Base-by-base conservation (phyloP, 1,139 yeast genomes). In the Citeromyces siamensis region DNA sequence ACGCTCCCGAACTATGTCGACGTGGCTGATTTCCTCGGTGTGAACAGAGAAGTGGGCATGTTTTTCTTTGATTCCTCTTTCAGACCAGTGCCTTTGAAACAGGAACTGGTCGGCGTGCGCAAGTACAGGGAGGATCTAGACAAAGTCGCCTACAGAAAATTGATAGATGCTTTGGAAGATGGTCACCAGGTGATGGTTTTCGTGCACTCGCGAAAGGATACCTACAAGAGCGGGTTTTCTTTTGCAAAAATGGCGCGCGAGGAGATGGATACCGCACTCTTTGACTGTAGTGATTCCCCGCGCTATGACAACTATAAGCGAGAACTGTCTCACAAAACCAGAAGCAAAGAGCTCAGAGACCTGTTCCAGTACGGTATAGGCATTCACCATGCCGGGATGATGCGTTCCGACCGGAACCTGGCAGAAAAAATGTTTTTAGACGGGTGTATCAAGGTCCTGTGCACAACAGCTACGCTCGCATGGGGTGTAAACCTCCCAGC, bases 401-500 rank as follows among this genome's bases (percentile, higher is more conserved):
- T 85, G 32, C 67, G 98, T 44, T 64, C 90, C 1, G 99, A 93
- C 51, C 71, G 99, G 51, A 90, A 88, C 48, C 56, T 86, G 42
- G 80, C 94, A 0, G 98, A 93, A 51, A 80, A 76, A 51, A 72
- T 90, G 78, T 93, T 93, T 53, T 68, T 77, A 37, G 65, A 67
- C 23, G 98, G 98, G 27, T 82, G 90, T 1, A 78, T 90, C 42
- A 84, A 81, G 45, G 97, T 93, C 0, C 63, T 93, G 13, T 83
- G 95, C 48, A 86, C 96, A 66, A 93, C 99, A 2, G 95, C 98
- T 0, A 93, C 99, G 0, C 70, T 93, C 41, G 99, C 99, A 0
- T 93, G 99, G 99, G 99, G 99, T 70, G 97, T 93, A 12, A 93
- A 93, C 52, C 64, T 93, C 42, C 98, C 99, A 2, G 98, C 98